Percentiles rank a stretch among this genome's conserved stretches.
phyloP scores from a whole-genome alignment of 2,329 filamentous ascomycete species.

The Macrophomina pseudophaseolina region DNA sequence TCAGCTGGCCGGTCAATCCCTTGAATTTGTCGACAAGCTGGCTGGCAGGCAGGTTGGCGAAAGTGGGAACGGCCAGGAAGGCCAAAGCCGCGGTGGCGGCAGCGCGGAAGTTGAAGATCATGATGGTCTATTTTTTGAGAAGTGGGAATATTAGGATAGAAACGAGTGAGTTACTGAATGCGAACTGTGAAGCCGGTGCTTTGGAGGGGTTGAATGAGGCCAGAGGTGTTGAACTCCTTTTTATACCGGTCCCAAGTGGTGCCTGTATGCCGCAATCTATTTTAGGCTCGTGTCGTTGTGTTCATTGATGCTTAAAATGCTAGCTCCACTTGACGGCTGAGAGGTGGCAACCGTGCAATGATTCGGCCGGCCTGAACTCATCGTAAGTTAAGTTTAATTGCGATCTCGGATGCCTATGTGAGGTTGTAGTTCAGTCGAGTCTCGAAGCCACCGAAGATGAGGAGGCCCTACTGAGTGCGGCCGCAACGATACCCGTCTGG shows the following conservation, averaged over 20 bases:
- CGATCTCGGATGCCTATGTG: background rate
- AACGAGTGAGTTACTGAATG: background rate
- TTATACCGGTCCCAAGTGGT: background rate
- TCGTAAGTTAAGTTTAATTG: background rate
- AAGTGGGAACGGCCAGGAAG: background rate
- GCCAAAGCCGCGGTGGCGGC: background rate
- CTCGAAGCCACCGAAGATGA: too few relatives aligned
- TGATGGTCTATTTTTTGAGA: background rate
- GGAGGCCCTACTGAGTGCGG: too few relatives aligned
- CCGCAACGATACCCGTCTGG: too few relatives aligned
- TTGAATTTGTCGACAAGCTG: background rate
- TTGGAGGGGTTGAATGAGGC: background rate
- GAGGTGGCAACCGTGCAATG: background rate
- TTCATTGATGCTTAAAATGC: background rate
- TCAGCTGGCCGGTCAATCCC: background rate
- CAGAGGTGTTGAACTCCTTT: background rate
- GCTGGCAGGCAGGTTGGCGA: background rate
- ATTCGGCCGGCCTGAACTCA: background rate
- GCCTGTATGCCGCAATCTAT: background rate
- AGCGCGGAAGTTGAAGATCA: constrained; percentile 3
- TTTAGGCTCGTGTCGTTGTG: background rate
- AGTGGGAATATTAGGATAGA: background rate
- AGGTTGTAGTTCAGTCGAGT: too few relatives aligned
- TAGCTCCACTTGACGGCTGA: background rate
- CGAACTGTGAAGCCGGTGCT: background rate